Percentiles rank a stretch among this genome's conserved stretches.
Conservation (phyloP, 805 yeast species). For the Maudiozyma barnettii region DNA sequence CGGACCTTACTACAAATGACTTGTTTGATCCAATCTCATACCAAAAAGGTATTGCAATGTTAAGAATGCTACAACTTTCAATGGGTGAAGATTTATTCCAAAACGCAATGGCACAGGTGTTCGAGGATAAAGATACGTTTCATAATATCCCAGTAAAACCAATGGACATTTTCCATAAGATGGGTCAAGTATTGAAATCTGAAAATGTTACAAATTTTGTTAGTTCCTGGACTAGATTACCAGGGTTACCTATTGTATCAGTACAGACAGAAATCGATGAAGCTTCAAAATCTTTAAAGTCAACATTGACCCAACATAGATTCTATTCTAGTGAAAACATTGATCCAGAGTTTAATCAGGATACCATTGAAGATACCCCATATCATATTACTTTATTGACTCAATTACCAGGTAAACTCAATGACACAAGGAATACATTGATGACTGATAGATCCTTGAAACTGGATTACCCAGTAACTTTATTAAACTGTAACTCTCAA, state of each 20-base stretch:
- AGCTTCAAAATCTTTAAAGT: slow-evolving; percentile 16
- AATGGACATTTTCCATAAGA: slow-evolving; percentile 21
- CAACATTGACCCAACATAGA: slow-evolving; percentile 34
- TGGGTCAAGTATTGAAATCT: slow-evolving; percentile 17
- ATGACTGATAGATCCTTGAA: slow-evolving; percentile 24
- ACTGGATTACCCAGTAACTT: slow-evolving; percentile 11
- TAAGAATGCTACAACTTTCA: slow-evolving; percentile 22
- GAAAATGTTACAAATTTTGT: slow-evolving; percentile 21
- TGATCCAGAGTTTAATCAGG: slow-evolving; percentile 12
- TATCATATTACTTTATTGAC: slow-evolving; percentile 49
- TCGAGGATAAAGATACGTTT: slow-evolving; percentile 8
- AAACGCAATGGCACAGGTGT: slow-evolving; percentile 12
- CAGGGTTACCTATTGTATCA: slow-evolving; percentile 49
- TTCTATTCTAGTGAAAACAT: slow-evolving; percentile 14
- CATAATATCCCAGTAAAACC: slow-evolving; percentile 22
- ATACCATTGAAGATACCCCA: slow-evolving; percentile 45
- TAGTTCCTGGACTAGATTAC: slow-evolving; percentile 48
- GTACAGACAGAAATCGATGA: slow-evolving; percentile 23
- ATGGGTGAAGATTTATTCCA: slow-evolving; percentile 17
- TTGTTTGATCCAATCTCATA: slow-evolving; percentile 26
- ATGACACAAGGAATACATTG: slow-evolving; percentile 16
- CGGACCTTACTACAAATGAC: slow-evolving; percentile 19
- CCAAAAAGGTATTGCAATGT: slow-evolving; percentile 24
- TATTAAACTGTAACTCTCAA: slow-evolving; percentile 19
- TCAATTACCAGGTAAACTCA: slow-evolving; percentile 9